These are phyloP conservation scores for Cladosporium austrohemisphaericum DNA, from an alignment of 2,329 filamentous ascomycete species.

Conservation along the genomic window DNA sequence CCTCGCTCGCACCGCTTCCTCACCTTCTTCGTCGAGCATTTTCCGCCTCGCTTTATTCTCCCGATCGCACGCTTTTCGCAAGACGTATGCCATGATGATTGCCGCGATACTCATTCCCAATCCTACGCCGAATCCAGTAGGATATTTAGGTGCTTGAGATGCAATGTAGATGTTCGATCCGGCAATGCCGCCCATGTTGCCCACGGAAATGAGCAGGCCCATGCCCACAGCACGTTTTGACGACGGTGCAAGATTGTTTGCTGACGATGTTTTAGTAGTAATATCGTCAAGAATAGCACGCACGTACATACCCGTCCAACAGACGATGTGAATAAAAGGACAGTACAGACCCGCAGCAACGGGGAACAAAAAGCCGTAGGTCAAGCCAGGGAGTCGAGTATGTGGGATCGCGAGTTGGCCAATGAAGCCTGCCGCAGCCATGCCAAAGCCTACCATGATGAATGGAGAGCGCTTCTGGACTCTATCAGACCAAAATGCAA, in stretches of 20 bases:
- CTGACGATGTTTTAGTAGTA: conserved; percentile 18
- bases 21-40: conserved; percentile 30
- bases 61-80: conserved; percentile 22
- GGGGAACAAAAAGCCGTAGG: conserved; percentile 52
- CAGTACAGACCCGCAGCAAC: conserved; percentile 55
- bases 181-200: conserved; percentile 53
- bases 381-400: conserved; percentile 40
- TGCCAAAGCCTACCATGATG: conserved; percentile 18
- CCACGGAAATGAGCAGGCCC: conserved; percentile 49
- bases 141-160: conserved; percentile 46
- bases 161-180: conserved; percentile 66
- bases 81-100: conserved; percentile 24
- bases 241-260: conserved; percentile 51
- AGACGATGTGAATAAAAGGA: conserved; percentile 42
- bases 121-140: conserved; percentile 43
- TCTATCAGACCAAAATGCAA: conserved; percentile 17
- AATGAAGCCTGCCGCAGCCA: conserved; percentile 22
- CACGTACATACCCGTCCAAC: conserved; percentile 42
- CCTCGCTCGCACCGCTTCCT: conserved; percentile 32
- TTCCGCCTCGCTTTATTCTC: conserved; percentile 54
- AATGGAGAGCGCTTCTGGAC: conserved; percentile 17
- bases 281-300: background rate
- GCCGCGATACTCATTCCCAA: conserved; percentile 20
- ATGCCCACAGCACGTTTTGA: conserved; percentile 51
- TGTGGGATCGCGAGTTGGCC: conserved; percentile 45